phyloP scores from a whole-genome alignment of 345 rosid genomes.

The Eucalyptus cloeziana region DNA sequence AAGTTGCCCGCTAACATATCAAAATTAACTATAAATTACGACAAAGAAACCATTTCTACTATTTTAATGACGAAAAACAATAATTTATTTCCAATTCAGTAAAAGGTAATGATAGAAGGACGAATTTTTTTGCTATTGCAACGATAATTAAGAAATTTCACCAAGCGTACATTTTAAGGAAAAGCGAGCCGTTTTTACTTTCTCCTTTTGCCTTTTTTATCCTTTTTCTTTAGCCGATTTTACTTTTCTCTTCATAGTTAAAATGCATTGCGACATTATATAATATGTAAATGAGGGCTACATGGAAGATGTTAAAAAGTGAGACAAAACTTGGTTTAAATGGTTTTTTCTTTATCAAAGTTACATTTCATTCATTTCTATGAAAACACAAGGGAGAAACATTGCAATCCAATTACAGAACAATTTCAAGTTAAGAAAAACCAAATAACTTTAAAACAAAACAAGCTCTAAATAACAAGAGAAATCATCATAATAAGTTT shows the following conservation, averaged over 20 bases:
- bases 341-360: too few relatives aligned
- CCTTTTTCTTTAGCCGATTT: not conserved
- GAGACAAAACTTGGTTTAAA: not conserved
- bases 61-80: too few relatives aligned
- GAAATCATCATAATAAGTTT: not conserved
- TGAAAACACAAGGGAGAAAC: too few relatives aligned
- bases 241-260: not conserved
- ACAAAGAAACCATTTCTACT: too few relatives aligned
- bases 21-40: too few relatives aligned
- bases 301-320: too few relatives aligned
- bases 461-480: not conserved
- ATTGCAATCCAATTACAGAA: too few relatives aligned
- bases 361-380: too few relatives aligned
- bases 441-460: not conserved
- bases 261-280: not conserved
- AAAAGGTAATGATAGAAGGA: too few relatives aligned
- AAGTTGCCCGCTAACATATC: too few relatives aligned
- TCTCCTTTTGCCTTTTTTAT: not conserved
- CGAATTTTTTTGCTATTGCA: not conserved
- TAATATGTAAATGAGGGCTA: not conserved
- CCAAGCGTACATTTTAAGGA: fast-evolving
- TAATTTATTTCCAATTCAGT: too few relatives aligned
- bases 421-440: too few relatives aligned
- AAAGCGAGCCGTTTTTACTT: not conserved
- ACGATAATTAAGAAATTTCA: not conserved